Base-by-base conservation (phyloP, 2,329 filamentous ascomycete species). In the Aspergillus texensis region DNA sequence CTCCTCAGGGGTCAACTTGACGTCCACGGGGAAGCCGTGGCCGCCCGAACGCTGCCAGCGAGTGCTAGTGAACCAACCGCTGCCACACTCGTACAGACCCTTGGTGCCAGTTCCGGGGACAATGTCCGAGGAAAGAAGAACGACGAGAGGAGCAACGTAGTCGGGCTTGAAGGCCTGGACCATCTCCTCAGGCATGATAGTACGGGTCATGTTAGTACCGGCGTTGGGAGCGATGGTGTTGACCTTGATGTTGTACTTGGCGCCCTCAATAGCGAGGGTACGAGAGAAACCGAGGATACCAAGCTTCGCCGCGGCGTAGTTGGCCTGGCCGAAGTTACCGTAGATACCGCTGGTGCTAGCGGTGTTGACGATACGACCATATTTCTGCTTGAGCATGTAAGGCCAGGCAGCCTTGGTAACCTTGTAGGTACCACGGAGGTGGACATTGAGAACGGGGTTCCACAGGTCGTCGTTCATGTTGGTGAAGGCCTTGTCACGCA, bases 161-260 rank as follows among this genome's bases (percentile, higher is more conserved):
- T 98, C 94, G 64, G 95, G 95, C 89, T 98, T 99, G 86, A 99
- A 97, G 53, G 95, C 94, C 83, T 98, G 94, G 21, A 99, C 94
- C 83, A 98, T 89, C 83, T 99, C 95, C 81, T 97, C 93, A 34
- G 95, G 95, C 85, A 99, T 87, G 77, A 99, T 92, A 57, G 92
- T 94, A 70, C 89, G 88, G 61, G 95, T 99, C 92, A 99, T 95
- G 76, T 90, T 89, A 52, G 95, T 99, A 72, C 95, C 95, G 45
- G 95, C 95, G 75, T 98, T 99, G 71, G 95, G 95, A 28, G 95
- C 95, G 74, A 99, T 97, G 63, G 94, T 97, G 86, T 99, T 99
- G 79, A 97, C 92, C 73, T 89, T 93, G 80, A 99, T 98, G 85
- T 97, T 97, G 86, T 99, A 93, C 85, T 98, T 98, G 75, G 87